Conservation (phyloP, 345 rosid species). For the Salix exigua region DNA sequence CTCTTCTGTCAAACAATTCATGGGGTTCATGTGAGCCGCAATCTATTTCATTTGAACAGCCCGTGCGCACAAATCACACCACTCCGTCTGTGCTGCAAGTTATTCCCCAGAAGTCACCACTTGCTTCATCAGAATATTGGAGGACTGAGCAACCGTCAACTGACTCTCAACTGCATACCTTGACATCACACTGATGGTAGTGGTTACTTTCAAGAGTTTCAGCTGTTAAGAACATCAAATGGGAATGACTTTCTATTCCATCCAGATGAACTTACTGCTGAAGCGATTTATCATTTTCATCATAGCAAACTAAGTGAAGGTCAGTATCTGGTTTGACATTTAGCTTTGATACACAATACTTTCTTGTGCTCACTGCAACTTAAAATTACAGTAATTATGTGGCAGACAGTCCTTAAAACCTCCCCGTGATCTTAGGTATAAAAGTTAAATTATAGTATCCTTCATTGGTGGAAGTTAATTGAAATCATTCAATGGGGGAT, state of each 20-base stretch:
- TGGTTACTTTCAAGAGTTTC: constrained; percentile 45
- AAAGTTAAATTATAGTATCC: neutral
- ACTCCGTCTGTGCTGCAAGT: constrained; percentile 29
- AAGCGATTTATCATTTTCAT: neutral
- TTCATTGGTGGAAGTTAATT: neutral
- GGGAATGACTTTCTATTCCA: constrained; percentile 41
- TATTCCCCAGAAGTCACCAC: constrained; percentile 27
- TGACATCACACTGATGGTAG: constrained; percentile 22
- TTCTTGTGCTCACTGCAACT: neutral
- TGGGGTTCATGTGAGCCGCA: constrained; percentile 51
- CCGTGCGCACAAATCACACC: constrained; percentile 21
- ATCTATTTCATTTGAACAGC: constrained; percentile 38
- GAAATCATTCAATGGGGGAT: neutral
- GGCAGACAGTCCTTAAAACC: neutral
- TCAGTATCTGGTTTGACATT: neutral
- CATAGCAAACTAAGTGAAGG: neutral
- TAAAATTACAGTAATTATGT: neutral
- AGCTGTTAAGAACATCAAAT: constrained; percentile 31
- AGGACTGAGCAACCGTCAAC: constrained; percentile 30
- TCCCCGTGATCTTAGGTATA: neutral
- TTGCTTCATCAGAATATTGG: constrained; percentile 40
- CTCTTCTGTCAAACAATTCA: constrained; percentile 96
- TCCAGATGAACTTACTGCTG: constrained; percentile 38
- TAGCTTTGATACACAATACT: neutral
- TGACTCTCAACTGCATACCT: constrained; percentile 25